Evolutionary conservation across 441 rosid genomes (phyloP), one percentile per base, ranked within the genome.

Genomic region (Erodium moschatum): DNA sequence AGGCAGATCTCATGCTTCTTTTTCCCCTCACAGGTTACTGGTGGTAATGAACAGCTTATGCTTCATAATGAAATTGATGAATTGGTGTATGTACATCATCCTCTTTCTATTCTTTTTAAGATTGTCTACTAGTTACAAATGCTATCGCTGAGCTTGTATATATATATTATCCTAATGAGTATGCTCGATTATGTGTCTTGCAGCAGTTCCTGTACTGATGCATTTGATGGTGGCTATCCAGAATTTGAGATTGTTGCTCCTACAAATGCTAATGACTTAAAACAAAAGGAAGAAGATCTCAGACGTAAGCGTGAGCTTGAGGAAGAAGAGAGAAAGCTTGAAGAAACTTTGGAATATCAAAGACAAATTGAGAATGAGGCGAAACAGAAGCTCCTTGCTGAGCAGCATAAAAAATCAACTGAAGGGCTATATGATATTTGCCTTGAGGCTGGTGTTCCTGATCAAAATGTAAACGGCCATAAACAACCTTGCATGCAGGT

Each of bases 361-460:
- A 88, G 97, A 75, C 78, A 78, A 76, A 87, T 91, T 78, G 97
- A 94, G 86, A 81, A 87, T 80, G 97, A 88, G 84, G 91, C 97
- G 64, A 94, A 94, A 76, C 82, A 77, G 77, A 89, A 92, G 82
- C 97, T 81, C 67, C 89, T 91, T 65, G 90, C 89, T 18, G 92
- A 87, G 84, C 93, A 87, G 71, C 87, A 87, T 38, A 91, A 86
- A 74, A 88, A 76, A 80, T 75, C 80, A 71, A 76, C 46, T 40
- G 46, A 40, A 40, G 46, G 7, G 46, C 8, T 40, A 3, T 1
- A 40, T 40, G 46, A 40, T 40, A 40, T 7, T 40, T 40, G 8
- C 46, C 46, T 40, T 40, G 46, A 7, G 46, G 11, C 7, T 40
- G 46, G 7, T 40, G 46, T 40, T 40, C 46, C 70, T 73, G 79